Evolutionary conservation across 176 grass and related monocot species (phyloP), one percentile per base, ranked within the genome.

Genomic region (Carex kokanica): DNA sequence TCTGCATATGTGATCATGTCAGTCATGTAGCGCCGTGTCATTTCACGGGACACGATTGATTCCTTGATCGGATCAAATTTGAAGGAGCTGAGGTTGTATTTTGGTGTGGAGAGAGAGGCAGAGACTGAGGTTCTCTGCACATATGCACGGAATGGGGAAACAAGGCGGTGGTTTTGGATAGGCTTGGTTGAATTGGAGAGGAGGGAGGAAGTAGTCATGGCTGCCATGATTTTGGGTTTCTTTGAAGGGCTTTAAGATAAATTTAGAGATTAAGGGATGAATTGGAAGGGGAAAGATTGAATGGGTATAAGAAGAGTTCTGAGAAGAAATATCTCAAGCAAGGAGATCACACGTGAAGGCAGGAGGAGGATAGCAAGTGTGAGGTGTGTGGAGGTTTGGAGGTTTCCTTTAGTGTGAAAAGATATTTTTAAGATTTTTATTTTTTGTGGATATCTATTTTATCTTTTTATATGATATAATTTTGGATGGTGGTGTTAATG

Each of bases 1-100:
- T 99, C 97, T 3, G 93, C 97, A 86, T 99, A 1, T 5, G 93
- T 96, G 63, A 99, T 99, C 93, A 99, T 92, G 75, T 99, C 97
- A 0, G 93, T 99, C 97, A 96, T 99, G 89, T 99, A 99, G 0
- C 93, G 88, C 2, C 93, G 86, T 0, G 93, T 99, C 97, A 95
- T 99, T 90, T 99, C 96, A 6, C 93, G 88, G 14, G 97, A 89
- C 0, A 99, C 93, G 85, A 92, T 80, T 16, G 97, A 99, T 36
- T 99, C 91, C 81, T 90, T 93, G 83, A 99, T 99, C 18, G 93
- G 93, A 23, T 88, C 86, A 82, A 99, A 99, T 36, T 47, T 54
- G 86, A 95, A 72, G 6, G 93, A 54, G 54, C 71, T 91, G 32
- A 99, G 91, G 86, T 96, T 88, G 71, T 95, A 99, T 16, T 87